These are phyloP conservation scores for Pisolithus tinctorius DNA, from an alignment of 768 basidiomycete genomes.

Conservation along the genomic window DNA sequence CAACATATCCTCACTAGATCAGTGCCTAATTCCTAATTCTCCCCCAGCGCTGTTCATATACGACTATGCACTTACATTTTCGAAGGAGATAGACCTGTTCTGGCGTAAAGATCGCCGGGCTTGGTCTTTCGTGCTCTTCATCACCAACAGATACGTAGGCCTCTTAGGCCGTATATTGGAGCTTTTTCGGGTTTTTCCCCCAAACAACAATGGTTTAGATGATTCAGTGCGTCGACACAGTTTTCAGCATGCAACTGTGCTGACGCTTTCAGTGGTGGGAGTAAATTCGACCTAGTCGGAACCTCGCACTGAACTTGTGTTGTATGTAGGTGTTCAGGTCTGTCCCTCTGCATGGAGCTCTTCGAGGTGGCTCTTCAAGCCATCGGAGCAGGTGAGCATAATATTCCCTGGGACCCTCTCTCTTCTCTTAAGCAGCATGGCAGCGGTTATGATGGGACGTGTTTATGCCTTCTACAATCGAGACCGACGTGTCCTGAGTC, in stretches of 20 bases:
- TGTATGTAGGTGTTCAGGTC: not conserved
- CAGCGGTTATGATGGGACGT: not conserved
- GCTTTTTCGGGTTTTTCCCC: slow-evolving; percentile 28
- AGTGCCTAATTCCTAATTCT: not conserved
- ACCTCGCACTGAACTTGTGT: not conserved
- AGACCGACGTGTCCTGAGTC: not conserved
- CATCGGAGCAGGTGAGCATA: not conserved
- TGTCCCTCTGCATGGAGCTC: not conserved
- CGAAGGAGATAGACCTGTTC: slow-evolving; percentile 34
- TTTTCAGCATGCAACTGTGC: not conserved
- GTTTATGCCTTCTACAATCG: not conserved
- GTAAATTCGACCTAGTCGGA: not conserved
- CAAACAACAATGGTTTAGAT: not conserved
- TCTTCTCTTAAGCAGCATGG: not conserved
- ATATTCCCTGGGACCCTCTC: not conserved
- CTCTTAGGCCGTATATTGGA: slow-evolving; percentile 34
- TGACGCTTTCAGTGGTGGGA: not conserved
- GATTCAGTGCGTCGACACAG: not conserved
- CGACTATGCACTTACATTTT: slow-evolving; percentile 40
- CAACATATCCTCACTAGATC: not conserved
- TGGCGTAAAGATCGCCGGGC: slow-evolving; percentile 30
- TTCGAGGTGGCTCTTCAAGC: not conserved
- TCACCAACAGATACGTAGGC: slow-evolving; percentile 34
- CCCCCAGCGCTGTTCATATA: slow-evolving; percentile 26
- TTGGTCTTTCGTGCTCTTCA: slow-evolving; percentile 33